Percentiles rank a stretch among this genome's conserved stretches.
phyloP scores from a whole-genome alignment of 106 monocot species.

The Phalaenopsis equestris region DNA sequence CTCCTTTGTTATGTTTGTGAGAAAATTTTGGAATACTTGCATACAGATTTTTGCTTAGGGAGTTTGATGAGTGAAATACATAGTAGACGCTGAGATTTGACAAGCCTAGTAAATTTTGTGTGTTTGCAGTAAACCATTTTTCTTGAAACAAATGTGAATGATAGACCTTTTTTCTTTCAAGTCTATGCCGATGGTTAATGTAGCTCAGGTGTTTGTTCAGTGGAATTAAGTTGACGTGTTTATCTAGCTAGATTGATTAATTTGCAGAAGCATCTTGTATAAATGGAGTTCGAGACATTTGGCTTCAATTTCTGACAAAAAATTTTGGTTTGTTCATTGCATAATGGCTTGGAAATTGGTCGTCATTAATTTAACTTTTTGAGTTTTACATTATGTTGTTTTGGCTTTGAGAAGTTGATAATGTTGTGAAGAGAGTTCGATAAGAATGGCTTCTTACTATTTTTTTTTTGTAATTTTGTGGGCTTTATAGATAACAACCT shows the following conservation, averaged over 20 bases:
- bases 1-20: not conserved
- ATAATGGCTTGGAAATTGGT: not conserved
- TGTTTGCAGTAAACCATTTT: not conserved
- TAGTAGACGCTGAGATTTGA: not conserved
- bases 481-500: constrained; percentile 1
- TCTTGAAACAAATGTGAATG: not conserved
- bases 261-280: not conserved
- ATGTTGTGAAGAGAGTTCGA: not conserved
- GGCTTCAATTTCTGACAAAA: not conserved
- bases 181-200: not conserved
- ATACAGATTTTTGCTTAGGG: not conserved
- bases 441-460: not conserved
- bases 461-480: not conserved
- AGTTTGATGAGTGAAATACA: not conserved
- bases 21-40: not conserved
- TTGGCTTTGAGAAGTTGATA: not conserved
- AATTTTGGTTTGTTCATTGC: not conserved
- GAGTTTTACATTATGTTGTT: not conserved
- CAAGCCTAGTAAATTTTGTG: not conserved
- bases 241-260: not conserved
- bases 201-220: not conserved
- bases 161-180: not conserved
- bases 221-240: not conserved
- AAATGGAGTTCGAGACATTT: not conserved
- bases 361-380: not conserved